Conservation (phyloP, 208 protist species). For the Acanthamoeba triangularis region DNA sequence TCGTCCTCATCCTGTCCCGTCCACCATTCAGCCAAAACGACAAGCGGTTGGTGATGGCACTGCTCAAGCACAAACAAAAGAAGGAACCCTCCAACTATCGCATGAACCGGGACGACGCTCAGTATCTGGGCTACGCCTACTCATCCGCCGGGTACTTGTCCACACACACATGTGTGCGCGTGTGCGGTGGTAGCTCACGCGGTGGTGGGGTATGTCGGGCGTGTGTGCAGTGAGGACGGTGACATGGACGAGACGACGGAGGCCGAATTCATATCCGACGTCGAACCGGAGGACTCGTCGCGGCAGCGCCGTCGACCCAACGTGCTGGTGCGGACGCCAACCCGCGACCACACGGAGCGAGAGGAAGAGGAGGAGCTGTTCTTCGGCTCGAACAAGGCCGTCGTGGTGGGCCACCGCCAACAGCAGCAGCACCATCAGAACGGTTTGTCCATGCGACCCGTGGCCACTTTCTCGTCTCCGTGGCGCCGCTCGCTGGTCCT, state of each 20-base stretch:
- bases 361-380: background rate
- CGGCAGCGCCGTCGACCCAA: background rate
- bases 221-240: background rate
- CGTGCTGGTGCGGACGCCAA: background rate
- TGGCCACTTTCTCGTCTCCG: background rate
- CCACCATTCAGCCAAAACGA: background rate
- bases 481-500: slow-evolving; percentile 10
- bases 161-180: background rate
- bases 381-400: slow-evolving; percentile 17
- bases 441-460: background rate
- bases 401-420: background rate
- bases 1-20: background rate
- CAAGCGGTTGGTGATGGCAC: background rate
- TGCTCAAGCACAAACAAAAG: slow-evolving; percentile 28
- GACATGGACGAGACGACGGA: slow-evolving; percentile 43
- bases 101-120: background rate
- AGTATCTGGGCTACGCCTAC: slow-evolving; percentile 62
- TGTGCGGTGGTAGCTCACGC: background rate
- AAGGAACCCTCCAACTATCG: background rate
- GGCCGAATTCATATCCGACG: slow-evolving; percentile 22
- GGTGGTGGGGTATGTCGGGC: too few relatives aligned
- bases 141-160: background rate
- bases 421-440: background rate
- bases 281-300: background rate
- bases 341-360: background rate